These are phyloP conservation scores for Dalbergia cultrata DNA, from an alignment of 306 rosid genomes.

Conservation along the genomic window DNA sequence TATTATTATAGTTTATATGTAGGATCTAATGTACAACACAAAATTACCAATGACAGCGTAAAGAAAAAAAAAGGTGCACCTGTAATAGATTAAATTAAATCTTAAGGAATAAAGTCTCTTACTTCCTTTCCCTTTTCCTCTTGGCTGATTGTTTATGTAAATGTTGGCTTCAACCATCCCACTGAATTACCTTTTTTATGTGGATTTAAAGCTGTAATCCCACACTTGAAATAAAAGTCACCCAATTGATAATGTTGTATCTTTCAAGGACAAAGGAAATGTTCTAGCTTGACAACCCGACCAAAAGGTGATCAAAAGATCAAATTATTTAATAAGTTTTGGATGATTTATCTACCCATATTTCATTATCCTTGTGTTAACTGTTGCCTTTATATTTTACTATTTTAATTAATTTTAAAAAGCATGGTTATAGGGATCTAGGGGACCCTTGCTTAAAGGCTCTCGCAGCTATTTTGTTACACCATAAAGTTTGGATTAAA, in stretches of 20 bases:
- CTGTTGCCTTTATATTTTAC: slow-evolving; percentile 6
- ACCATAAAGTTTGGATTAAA: too few relatives aligned
- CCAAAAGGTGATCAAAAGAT: slow-evolving; percentile 45
- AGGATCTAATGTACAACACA: not conserved
- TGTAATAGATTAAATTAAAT: slow-evolving; percentile 11
- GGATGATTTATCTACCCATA: not conserved
- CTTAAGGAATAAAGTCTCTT: not conserved
- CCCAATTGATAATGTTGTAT: slow-evolving; percentile 49
- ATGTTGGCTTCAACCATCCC: not conserved
- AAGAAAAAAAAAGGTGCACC: not conserved
- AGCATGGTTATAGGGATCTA: not conserved
- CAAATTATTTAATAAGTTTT: not conserved
- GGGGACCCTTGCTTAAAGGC: not conserved
- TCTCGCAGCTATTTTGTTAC: not conserved
- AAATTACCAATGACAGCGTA: not conserved
- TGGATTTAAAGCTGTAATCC: slow-evolving; percentile 42
- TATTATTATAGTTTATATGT: not conserved
- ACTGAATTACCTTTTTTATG: slow-evolving; percentile 18
- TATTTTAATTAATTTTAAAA: slow-evolving; percentile 2
- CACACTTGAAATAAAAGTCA: slow-evolving; percentile 54
- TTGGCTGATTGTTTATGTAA: not conserved
- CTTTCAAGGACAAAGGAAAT: slow-evolving; percentile 59
- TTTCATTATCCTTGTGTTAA: not conserved
- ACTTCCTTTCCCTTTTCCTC: not conserved
- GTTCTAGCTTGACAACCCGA: slow-evolving; percentile 55